Conservation (phyloP, 306 rosid genomes). For the Vicia sativa region DNA sequence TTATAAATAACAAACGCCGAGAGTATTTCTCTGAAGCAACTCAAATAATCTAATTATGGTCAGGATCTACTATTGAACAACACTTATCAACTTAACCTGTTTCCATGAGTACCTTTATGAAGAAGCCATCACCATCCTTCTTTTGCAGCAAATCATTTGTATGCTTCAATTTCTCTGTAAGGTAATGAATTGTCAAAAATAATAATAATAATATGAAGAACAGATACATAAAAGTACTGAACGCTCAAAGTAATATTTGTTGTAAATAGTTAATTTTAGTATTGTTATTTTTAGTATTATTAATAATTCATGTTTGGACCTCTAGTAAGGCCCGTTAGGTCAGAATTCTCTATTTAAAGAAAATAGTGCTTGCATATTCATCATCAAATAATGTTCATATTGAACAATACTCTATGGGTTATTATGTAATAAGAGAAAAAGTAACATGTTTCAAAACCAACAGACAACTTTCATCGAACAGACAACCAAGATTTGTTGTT, state of each 20-base stretch:
- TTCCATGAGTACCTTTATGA: constrained; percentile 63
- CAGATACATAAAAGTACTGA: constrained; percentile 4
- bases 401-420: neutral
- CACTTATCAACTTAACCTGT: constrained; percentile 22
- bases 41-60: neutral
- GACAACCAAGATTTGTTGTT: neutral
- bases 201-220: constrained; percentile 12
- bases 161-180: constrained; percentile 66
- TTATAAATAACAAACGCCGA: too few species aligned
- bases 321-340: too few species aligned
- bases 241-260: neutral
- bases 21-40: too few species aligned
- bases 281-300: too few species aligned
- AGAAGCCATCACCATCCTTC: constrained; percentile 63
- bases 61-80: constrained; percentile 4
- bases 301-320: too few species aligned
- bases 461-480: constrained; percentile 20
- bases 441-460: constrained; percentile 18
- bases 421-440: constrained; percentile 19
- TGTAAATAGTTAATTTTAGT: too few species aligned
- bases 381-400: too few species aligned
- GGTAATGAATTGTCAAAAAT: constrained; percentile 35
- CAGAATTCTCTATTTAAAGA: too few species aligned
- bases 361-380: too few species aligned
- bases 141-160: constrained; percentile 54